A percentile compares a stretch with the other conserved stretches of the same genome.
Evolutionary conservation across 2,329 filamentous ascomycete genomes (phyloP).

Genomic region (Neoascochyta sp.): DNA sequence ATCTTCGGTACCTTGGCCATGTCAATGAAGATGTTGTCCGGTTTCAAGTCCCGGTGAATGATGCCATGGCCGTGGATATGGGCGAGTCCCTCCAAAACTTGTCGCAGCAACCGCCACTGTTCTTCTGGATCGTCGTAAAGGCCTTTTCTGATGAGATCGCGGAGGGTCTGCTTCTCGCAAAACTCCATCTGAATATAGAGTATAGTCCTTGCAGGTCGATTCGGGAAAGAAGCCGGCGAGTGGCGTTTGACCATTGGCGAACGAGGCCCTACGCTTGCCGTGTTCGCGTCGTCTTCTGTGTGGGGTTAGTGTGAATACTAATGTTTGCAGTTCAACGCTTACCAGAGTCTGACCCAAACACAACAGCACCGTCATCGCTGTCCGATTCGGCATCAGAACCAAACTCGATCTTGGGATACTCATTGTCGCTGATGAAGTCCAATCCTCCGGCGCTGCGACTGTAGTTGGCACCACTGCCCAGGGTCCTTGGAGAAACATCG

Average conservation of each 20-base stretch:
- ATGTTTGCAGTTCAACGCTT: slow-evolving; percentile 2
- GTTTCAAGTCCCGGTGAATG: slow-evolving; percentile 93
- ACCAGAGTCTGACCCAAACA: slow-evolving; percentile 41
- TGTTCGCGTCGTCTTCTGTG: slow-evolving; percentile 47
- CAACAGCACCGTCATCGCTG: slow-evolving; percentile 31
- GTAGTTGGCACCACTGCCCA: slow-evolving; percentile 51
- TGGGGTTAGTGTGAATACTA: slow-evolving; percentile 6
- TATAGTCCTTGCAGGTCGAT: slow-evolving; percentile 61
- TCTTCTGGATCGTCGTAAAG: slow-evolving; percentile 72
- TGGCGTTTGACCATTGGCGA: slow-evolving; percentile 39
- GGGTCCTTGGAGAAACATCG: slow-evolving; percentile 23
- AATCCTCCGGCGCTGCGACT: slow-evolving; percentile 69
- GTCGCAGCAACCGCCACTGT: slow-evolving; percentile 85
- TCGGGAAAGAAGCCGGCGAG: slow-evolving; percentile 46
- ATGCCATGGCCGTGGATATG: slow-evolving; percentile 90
- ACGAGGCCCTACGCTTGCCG: slow-evolving; percentile 24
- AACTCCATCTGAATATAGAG: slow-evolving; percentile 99
- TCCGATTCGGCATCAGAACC: slow-evolving; percentile 56
- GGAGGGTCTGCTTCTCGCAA: slow-evolving; percentile 87
- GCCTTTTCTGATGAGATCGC: slow-evolving; percentile 76
- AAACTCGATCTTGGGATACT: slow-evolving; percentile 73
- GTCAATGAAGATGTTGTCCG: slow-evolving; percentile 97
- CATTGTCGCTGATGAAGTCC: slow-evolving; percentile 89
- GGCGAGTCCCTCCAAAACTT: slow-evolving; percentile 82
- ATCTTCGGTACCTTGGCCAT: slow-evolving; percentile 87